Evolutionary conservation across 768 basidiomycete genomes (phyloP).

Genomic region (Gymnopilus junonius): DNA sequence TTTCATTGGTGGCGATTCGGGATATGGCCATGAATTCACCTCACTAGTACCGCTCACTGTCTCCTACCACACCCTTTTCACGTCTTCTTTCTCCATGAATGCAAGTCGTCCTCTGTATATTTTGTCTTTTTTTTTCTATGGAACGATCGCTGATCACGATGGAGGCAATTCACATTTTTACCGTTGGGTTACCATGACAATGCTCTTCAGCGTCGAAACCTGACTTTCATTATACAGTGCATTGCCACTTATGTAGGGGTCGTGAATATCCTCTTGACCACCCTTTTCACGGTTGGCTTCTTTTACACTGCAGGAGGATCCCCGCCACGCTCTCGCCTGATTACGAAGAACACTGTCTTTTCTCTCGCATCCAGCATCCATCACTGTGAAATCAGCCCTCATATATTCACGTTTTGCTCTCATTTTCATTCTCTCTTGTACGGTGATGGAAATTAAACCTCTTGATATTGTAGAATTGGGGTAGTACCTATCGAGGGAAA

Average conservation of each 20-base stretch:
- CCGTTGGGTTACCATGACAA: slow-evolving; percentile 41
- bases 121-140: slow-evolving; percentile 43
- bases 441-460: slow-evolving; percentile 22
- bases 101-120: slow-evolving; percentile 40
- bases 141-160: slow-evolving; percentile 25
- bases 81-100: slow-evolving; percentile 29
- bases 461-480: slow-evolving; percentile 11
- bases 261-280: slow-evolving; percentile 44
- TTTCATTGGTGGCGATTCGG: slow-evolving; percentile 48
- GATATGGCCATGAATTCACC: slow-evolving; percentile 45
- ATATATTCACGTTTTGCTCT: slow-evolving; percentile 46
- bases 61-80: not conserved
- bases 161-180: slow-evolving; percentile 32
- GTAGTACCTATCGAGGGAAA: not conserved
- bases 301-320: slow-evolving; percentile 35
- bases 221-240: slow-evolving; percentile 42
- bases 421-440: slow-evolving; percentile 45
- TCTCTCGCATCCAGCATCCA: slow-evolving; percentile 38
- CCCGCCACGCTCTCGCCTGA: slow-evolving; percentile 34
- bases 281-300: slow-evolving; percentile 41
- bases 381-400: slow-evolving; percentile 49
- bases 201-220: slow-evolving; percentile 41
- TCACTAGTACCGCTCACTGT: too few species aligned
- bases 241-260: slow-evolving; percentile 39
- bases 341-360: slow-evolving; percentile 38